phyloP scores from a whole-genome alignment of 1,139 yeast species.

The Sugiyamaella xylanicola region DNA sequence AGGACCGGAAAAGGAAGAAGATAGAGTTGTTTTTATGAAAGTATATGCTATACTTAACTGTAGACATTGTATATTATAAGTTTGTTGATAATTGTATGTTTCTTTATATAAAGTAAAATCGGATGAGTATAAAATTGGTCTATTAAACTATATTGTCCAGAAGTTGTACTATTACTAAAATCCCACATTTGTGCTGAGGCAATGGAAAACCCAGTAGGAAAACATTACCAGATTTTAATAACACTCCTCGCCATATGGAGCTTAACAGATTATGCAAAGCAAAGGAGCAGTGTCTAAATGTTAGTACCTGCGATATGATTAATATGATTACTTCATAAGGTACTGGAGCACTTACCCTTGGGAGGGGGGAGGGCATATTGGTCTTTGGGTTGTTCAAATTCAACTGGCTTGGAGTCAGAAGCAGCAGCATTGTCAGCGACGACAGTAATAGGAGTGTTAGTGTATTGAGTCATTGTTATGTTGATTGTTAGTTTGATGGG shows the following conservation, averaged over 20 bases:
- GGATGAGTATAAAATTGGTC: not conserved
- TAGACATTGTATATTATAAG: no score
- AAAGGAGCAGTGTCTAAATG: conserved; percentile 15
- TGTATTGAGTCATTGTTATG: conserved; percentile 23
- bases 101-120: no score
- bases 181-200: conserved; percentile 12
- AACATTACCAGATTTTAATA: conserved; percentile 8
- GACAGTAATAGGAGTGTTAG: conserved; percentile 18
- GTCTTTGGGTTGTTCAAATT: conserved; percentile 27
- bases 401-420: conserved; percentile 22
- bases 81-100: no score
- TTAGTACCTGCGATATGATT: no score
- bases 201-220: conserved; percentile 10
- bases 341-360: conserved; percentile 20
- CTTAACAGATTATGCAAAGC: conserved; percentile 16
- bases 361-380: conserved; percentile 24
- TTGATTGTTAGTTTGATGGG: not conserved
- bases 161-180: not conserved
- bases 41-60: no score
- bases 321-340: no score
- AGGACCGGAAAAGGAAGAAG: conserved; percentile 30
- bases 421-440: conserved; percentile 16
- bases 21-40: conserved; percentile 21
- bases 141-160: not conserved
- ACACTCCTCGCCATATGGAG: not conserved